Conservation (phyloP, 2,329 filamentous ascomycete genomes). For the Exophiala calicioides region DNA sequence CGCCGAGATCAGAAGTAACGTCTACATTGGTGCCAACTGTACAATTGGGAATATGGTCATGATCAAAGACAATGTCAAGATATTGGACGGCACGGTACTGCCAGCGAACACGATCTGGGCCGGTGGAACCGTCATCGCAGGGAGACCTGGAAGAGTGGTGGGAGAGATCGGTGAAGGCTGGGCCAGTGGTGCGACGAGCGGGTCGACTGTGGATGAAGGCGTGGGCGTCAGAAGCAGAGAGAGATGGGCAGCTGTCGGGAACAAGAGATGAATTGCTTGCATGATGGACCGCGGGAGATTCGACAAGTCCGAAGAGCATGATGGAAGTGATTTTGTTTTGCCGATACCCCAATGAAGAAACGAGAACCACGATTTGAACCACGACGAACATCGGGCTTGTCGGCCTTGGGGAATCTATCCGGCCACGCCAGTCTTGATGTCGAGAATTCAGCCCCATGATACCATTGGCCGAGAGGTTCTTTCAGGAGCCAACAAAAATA, state of each 20-base stretch:
- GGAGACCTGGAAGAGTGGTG: slow-evolving; percentile 74
- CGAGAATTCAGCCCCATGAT: too few relatives aligned
- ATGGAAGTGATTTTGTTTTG: too few relatives aligned
- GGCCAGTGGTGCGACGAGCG: slow-evolving; percentile 33
- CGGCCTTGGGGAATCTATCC: too few relatives aligned
- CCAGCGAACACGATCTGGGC: slow-evolving; percentile 89
- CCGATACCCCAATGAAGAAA: too few relatives aligned
- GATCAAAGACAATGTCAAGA: slow-evolving; percentile 87
- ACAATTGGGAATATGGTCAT: slow-evolving; percentile 85
- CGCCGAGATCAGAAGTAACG: slow-evolving; percentile 78
- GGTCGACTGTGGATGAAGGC: slow-evolving; percentile 28
- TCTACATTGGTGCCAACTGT: slow-evolving; percentile 76
- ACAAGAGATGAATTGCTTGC: slow-evolving; percentile 21
- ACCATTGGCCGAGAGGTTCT: too few relatives aligned
- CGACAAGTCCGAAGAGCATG: too few relatives aligned
- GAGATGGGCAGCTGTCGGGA: slow-evolving; percentile 31
- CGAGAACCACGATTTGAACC: too few relatives aligned
- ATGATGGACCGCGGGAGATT: not conserved
- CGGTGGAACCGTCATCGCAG: slow-evolving; percentile 88
- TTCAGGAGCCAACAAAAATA: too few relatives aligned
- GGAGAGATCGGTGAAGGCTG: slow-evolving; percentile 66
- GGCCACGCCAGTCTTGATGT: too few relatives aligned
- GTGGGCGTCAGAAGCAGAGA: slow-evolving; percentile 30
- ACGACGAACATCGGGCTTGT: too few relatives aligned
- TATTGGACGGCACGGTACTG: slow-evolving; percentile 81